Conservation (phyloP, 225 moss, liverwort and hornwort species). For the Pseudisothecium myosuroides region DNA sequence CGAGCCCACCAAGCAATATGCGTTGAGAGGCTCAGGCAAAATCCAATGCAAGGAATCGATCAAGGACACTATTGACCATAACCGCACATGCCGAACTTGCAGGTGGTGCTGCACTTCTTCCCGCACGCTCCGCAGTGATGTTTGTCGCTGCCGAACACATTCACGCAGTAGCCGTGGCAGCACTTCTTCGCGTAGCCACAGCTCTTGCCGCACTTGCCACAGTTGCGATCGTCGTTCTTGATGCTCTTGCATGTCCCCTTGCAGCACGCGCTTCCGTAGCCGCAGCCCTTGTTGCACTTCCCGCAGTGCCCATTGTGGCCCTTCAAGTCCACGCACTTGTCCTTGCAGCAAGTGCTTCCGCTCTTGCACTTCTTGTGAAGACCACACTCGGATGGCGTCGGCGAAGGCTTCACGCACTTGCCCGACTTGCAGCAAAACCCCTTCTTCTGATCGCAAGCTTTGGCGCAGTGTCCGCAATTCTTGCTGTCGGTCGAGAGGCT, state of each 20-base stretch:
- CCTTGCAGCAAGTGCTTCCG: neutral
- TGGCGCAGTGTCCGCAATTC: neutral
- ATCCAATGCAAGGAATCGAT: neutral
- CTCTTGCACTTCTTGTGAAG: neutral
- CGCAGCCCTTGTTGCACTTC: neutral
- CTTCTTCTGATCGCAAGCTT: neutral
- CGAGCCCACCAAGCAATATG: neutral
- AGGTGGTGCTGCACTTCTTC: slow-evolving; percentile 5
- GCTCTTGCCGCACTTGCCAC: neutral
- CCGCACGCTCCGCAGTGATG: slow-evolving; percentile 9
- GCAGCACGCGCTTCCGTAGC: neutral
- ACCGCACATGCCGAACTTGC: slow-evolving; percentile 14
- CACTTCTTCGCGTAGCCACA: neutral
- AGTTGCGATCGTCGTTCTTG: neutral
- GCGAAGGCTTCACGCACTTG: neutral
- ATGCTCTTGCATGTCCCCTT: neutral
- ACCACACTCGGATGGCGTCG: neutral
- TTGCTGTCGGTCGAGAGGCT: neutral
- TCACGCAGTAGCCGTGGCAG: slow-evolving; percentile 4
- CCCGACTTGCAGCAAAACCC: neutral
- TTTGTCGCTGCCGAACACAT: slow-evolving; percentile 1
- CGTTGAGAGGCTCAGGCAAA: neutral
- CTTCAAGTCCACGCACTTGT: slow-evolving; percentile 1
- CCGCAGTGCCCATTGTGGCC: neutral
- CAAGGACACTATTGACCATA: neutral